Evolutionary conservation across 208 protist species (phyloP).

Genomic region (Trypanosoma congolense): DNA sequence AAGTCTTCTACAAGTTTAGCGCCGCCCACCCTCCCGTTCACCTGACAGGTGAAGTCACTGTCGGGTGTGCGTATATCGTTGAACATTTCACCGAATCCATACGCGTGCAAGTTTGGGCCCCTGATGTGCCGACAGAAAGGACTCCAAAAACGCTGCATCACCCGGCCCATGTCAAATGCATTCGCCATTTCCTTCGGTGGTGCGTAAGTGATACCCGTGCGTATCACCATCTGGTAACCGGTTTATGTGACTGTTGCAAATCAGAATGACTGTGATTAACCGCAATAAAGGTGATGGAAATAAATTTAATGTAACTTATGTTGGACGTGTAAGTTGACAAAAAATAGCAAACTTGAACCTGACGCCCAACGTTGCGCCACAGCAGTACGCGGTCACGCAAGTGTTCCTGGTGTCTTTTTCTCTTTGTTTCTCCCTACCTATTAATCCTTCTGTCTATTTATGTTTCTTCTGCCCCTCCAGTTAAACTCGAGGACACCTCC

Average conservation of each 20-base stretch:
- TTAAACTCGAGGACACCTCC: too few species aligned
- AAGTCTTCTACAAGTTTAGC: slow-evolving; percentile 56
- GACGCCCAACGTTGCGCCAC: too few species aligned
- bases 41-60: slow-evolving; percentile 54
- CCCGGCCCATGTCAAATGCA: slow-evolving; percentile 24
- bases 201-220: slow-evolving; percentile 11
- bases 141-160: slow-evolving; percentile 59
- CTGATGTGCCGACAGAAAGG: slow-evolving; percentile 31
- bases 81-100: slow-evolving; percentile 54
- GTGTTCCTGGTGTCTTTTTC: too few species aligned
- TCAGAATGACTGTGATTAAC: not conserved
- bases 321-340: too few species aligned
- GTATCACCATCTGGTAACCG: slow-evolving; percentile 4
- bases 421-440: too few species aligned
- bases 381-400: too few species aligned
- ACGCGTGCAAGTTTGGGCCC: slow-evolving; percentile 37
- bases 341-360: too few species aligned
- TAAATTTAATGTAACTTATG: too few species aligned
- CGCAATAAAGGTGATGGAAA: too few species aligned
- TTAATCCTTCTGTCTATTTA: too few species aligned
- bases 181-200: not conserved
- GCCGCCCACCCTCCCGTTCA: slow-evolving; percentile 54
- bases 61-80: slow-evolving; percentile 30
- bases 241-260: not conserved
- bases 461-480: too few species aligned